Evolutionary conservation across 129 eudicot species (phyloP).

Genomic region (Lonicera japonica): DNA sequence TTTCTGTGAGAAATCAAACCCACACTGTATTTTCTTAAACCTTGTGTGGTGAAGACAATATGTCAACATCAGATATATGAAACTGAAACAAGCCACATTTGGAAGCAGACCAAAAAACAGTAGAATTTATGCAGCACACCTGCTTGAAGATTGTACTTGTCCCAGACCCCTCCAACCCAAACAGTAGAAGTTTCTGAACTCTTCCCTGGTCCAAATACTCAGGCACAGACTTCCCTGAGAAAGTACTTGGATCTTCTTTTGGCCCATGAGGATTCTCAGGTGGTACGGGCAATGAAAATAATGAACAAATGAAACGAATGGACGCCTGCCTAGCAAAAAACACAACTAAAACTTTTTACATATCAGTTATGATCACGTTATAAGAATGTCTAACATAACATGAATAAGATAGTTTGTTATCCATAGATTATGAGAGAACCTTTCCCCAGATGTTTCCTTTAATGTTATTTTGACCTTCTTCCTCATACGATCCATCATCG

Average conservation of each 20-base stretch:
- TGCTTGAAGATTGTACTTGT: conserved; percentile 56
- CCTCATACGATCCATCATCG: conserved; percentile 51
- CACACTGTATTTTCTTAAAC: not conserved
- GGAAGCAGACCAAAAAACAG: not conserved
- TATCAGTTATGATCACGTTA: conserved; percentile 1
- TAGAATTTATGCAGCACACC: conserved; percentile 16
- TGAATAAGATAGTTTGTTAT: not conserved
- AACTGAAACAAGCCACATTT: conserved; percentile 1
- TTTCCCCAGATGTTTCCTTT: conserved; percentile 58
- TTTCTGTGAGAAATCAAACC: not conserved
- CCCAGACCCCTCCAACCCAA: conserved; percentile 52
- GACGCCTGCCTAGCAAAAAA: conserved; percentile 48
- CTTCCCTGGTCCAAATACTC: conserved; percentile 23
- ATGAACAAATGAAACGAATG: conserved; percentile 32
- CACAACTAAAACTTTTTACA: conserved; percentile 8
- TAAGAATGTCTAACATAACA: not conserved
- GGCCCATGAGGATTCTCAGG: conserved; percentile 24
- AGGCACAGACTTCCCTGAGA: conserved; percentile 22
- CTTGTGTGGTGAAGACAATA: not conserved
- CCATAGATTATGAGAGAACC: conserved; percentile 27
- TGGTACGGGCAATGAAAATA: conserved; percentile 44
- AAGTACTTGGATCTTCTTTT: conserved; percentile 19
- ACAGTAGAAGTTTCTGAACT: conserved; percentile 34
- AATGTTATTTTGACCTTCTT: conserved; percentile 55
- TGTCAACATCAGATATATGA: not conserved